Evolutionary conservation across 2,329 filamentous ascomycete species (phyloP).

Genomic region (Didymella arachidicola): DNA sequence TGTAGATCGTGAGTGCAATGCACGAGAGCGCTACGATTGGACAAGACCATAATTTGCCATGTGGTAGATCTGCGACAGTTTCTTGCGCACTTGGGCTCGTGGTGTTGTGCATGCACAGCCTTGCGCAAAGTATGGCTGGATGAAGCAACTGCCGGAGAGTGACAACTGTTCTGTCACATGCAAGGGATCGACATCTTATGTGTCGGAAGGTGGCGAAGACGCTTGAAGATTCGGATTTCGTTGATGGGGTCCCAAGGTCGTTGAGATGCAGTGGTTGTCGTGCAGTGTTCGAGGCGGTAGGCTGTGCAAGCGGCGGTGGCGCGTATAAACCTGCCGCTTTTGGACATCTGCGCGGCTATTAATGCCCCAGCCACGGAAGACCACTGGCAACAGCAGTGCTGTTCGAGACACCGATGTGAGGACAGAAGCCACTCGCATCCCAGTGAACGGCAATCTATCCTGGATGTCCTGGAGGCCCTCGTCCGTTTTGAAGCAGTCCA

Average conservation of each 20-base stretch:
- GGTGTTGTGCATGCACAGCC: slow-evolving; percentile 12
- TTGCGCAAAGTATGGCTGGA: slow-evolving; percentile 1
- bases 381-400: background rate
- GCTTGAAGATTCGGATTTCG: background rate
- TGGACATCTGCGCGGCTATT: slow-evolving; percentile 4
- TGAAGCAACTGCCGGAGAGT: background rate
- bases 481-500: background rate
- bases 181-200: background rate
- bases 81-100: background rate
- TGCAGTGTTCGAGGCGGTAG: slow-evolving; percentile 13
- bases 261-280: background rate
- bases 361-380: background rate
- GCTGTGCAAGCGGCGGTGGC: slow-evolving; percentile 21
- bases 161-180: background rate
- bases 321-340: slow-evolving; percentile 12
- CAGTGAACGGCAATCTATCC: background rate
- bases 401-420: background rate
- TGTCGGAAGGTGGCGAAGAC: background rate
- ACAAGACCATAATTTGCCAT: background rate
- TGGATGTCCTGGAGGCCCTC: background rate
- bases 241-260: background rate
- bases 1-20: background rate
- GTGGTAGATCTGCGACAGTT: slow-evolving; percentile 12
- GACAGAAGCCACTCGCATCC: background rate
- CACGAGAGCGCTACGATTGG: background rate